Conservation (phyloP, 257 asterid species). For the Mentha longifolia region DNA sequence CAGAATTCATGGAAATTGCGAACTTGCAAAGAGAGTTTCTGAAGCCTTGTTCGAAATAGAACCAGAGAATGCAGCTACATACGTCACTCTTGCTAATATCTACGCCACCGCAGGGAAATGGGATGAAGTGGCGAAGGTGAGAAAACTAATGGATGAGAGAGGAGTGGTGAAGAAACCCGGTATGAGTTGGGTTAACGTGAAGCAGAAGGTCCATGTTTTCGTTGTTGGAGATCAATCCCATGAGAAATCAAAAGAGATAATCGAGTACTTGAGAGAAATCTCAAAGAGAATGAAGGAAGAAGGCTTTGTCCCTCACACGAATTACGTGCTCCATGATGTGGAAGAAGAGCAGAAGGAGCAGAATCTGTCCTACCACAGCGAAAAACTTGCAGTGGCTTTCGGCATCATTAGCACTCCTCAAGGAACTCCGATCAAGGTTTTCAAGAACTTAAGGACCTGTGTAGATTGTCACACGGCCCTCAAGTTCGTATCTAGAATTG, state of each 20-base stretch:
- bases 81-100: slow-evolving; percentile 73
- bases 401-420: slow-evolving; percentile 60
- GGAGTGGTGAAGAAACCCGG: slow-evolving; percentile 76
- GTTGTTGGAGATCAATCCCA: slow-evolving; percentile 65
- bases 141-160: slow-evolving; percentile 65
- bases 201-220: slow-evolving; percentile 54
- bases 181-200: slow-evolving; percentile 63
- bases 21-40: slow-evolving; percentile 61
- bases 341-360: slow-evolving; percentile 85
- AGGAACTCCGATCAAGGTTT: slow-evolving; percentile 64
- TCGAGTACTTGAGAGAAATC: slow-evolving; percentile 50
- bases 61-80: slow-evolving; percentile 77
- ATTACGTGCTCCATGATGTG: slow-evolving; percentile 70
- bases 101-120: slow-evolving; percentile 68
- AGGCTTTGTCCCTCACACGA: slow-evolving; percentile 67
- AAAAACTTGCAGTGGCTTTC: slow-evolving; percentile 76
- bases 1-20: slow-evolving; percentile 68
- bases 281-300: slow-evolving; percentile 72
- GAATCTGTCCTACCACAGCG: slow-evolving; percentile 63
- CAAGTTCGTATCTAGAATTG: slow-evolving; percentile 64
- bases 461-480: slow-evolving; percentile 80
- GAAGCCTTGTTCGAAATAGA: slow-evolving; percentile 57
- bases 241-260: slow-evolving; percentile 50
- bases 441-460: slow-evolving; percentile 82
- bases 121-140: slow-evolving; percentile 62